Base-by-base conservation (phyloP, 2,329 filamentous ascomycete species). In the Capronia americana region DNA sequence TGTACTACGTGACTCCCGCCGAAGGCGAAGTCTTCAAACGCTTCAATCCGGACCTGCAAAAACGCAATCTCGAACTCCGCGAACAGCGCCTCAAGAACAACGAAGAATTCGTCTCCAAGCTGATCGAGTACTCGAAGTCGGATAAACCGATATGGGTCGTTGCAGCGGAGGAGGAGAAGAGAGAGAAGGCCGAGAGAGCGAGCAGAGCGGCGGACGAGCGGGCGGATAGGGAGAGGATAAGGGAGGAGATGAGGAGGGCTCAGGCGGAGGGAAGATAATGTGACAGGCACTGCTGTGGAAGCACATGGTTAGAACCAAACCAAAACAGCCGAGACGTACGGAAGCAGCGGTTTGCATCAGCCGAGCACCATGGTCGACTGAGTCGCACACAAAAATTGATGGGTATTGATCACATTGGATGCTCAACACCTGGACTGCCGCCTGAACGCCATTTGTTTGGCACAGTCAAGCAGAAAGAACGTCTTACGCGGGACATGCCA, bases 21-120 rank as follows among this genome's bases (percentile, higher is more conserved):
- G 93, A 97, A 73, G 95, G 97, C 79, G 93, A 98, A 81, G 85
- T 99, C 50, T 93, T 96, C 83, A 84, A 86, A 82, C 88, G 86
- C 79, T 98, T 98, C 82, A 98, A 94, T 78, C 94, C 94, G 0
- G 95, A 98, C 38, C 86, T 99, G n/a, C 91, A 95, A 76, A 91
- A 92, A 78, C 87, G 91, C 75, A 93, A 91, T 69, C 82, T 96
- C n/a, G 93, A 93, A 78, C 87, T 89, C 65, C 87, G 92, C 20
- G 84, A 90, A 65, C 87, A 90, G 77, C 86, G 87, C 67, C 88
- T 95, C 75, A 86, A 93, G 78, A 93, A 97, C 66, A 97, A 97
- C 73, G 91, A 97, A 75, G 86, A 93, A 63, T 98, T 97, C 75
- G 91, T 97, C 30, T 85, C 76, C 57, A 88, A 89, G 73, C 79